Evolutionary conservation across 306 rosid species (phyloP).

Genomic region (Malus sieversii): DNA sequence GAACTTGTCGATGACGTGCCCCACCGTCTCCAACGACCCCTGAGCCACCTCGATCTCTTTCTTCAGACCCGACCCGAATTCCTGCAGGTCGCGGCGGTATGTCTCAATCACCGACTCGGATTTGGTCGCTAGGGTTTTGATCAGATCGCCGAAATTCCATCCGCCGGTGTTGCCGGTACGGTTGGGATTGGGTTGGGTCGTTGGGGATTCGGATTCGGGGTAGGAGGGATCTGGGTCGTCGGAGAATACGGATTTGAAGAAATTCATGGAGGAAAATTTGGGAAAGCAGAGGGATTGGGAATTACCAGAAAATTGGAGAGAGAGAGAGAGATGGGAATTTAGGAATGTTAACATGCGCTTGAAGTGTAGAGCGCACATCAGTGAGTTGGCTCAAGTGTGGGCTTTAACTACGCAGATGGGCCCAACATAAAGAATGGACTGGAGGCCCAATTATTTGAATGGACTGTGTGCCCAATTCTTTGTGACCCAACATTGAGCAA

Average conservation of each 20-base stretch:
- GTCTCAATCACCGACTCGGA: constrained; percentile 85
- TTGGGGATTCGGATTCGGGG: constrained; percentile 18
- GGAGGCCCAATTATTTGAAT: neutral
- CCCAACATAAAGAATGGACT: neutral
- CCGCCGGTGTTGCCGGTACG: neutral
- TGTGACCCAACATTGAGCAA: too few relatives aligned
- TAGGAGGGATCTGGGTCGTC: constrained; percentile 47
- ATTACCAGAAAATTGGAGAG: neutral
- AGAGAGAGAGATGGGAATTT: neutral
- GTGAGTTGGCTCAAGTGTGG: neutral
- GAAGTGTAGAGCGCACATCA: neutral
- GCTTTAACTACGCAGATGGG: neutral
- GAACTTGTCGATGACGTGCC: constrained; percentile 58
- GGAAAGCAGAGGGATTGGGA: neutral
- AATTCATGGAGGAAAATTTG: constrained; percentile 40
- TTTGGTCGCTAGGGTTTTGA: constrained; percentile 46
- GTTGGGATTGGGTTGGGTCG: constrained; percentile 1
- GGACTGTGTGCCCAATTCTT: neutral
- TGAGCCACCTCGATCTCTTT: constrained; percentile 88
- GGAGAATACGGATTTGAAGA: constrained; percentile 74
- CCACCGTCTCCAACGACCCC: constrained; percentile 65
- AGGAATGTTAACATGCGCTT: neutral
- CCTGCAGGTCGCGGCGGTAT: constrained; percentile 85
- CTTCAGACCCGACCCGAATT: constrained; percentile 62
- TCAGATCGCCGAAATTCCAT: constrained; percentile 78